Evolutionary conservation across 108 stramenopile genomes (phyloP).

Genomic region (Craspedostauros australis): DNA sequence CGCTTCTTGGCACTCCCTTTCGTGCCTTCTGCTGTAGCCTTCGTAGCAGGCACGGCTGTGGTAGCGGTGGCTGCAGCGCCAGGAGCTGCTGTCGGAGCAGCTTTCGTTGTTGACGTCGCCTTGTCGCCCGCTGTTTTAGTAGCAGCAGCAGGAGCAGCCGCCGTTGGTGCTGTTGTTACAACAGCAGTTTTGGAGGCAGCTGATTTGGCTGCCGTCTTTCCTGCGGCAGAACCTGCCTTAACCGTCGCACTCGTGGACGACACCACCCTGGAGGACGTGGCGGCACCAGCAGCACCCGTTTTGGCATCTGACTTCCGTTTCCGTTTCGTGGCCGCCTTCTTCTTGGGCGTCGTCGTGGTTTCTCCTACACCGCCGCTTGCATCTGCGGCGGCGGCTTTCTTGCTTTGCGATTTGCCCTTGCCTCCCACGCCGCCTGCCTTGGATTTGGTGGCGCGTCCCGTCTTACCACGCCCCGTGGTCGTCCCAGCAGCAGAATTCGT

Average conservation of each 20-base stretch:
- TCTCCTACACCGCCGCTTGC: background rate
- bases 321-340: conserved; percentile 29
- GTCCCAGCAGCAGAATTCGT: background rate
- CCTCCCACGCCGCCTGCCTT: conserved; percentile 12
- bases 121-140: background rate
- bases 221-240: conserved; percentile 3
- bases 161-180: background rate
- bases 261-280: background rate
- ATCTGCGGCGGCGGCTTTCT: conserved; percentile 6
- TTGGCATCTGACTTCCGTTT: conserved; percentile 31
- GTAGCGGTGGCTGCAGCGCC: background rate
- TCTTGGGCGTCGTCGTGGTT: background rate
- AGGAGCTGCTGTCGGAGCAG: background rate
- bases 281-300: background rate
- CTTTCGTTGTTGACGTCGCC: background rate
- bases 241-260: conserved; percentile 8
- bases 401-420: no score
- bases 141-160: conserved; percentile 12
- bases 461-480: no score
- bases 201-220: conserved; percentile 8
- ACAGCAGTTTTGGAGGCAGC: conserved; percentile 8
- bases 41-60: conserved; percentile 3
- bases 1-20: conserved; percentile 26
- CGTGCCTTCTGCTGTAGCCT: background rate
- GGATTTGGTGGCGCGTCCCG: background rate